Percentiles rank a stretch among this genome's conserved stretches.
These are phyloP conservation scores for Naumovozyma dairenensis DNA, from an alignment of 805 yeast genomes.

Conservation along the genomic window DNA sequence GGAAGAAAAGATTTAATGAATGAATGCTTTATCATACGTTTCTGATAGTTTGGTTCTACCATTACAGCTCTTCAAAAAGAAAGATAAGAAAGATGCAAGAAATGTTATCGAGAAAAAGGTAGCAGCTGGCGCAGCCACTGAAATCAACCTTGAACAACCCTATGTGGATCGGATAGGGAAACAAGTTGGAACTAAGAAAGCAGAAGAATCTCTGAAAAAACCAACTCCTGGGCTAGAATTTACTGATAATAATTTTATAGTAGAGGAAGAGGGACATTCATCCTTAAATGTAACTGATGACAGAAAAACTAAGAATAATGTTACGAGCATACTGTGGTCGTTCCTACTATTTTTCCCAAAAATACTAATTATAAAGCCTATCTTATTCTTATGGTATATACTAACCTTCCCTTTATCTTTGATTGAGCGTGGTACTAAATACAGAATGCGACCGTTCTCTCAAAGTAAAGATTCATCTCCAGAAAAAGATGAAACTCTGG, in stretches of 20 bases:
- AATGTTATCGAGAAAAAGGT: too few relatives aligned
- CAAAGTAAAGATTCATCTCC: slow-evolving; percentile 1
- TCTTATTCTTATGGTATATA: slow-evolving; percentile 39
- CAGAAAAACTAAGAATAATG: too few relatives aligned
- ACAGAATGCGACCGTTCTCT: slow-evolving; percentile 10
- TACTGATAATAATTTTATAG: too few relatives aligned
- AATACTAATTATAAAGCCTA: slow-evolving; percentile 42
- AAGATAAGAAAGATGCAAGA: slow-evolving; percentile 1
- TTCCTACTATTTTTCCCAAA: slow-evolving; percentile 40
- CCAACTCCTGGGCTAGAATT: too few relatives aligned
- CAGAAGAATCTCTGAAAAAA: too few relatives aligned
- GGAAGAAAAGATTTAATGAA: slow-evolving; percentile 2
- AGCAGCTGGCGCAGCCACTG: too few relatives aligned
- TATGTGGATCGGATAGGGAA: too few relatives aligned
- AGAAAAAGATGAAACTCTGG: too few relatives aligned
- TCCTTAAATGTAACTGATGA: too few relatives aligned
- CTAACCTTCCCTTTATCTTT: slow-evolving; percentile 47
- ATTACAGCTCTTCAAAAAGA: slow-evolving; percentile 4
- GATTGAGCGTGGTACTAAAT: slow-evolving; percentile 23
- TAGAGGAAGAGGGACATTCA: too few relatives aligned
- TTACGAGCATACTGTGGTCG: slow-evolving; percentile 17
- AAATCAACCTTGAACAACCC: too few relatives aligned
- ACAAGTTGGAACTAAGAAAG: too few relatives aligned
- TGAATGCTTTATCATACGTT: slow-evolving; percentile 23
- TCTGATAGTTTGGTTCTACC: slow-evolving; percentile 15